Evolutionary conservation across 352 stramenopile species (phyloP).

Genomic region (Albugo laibachii): DNA sequence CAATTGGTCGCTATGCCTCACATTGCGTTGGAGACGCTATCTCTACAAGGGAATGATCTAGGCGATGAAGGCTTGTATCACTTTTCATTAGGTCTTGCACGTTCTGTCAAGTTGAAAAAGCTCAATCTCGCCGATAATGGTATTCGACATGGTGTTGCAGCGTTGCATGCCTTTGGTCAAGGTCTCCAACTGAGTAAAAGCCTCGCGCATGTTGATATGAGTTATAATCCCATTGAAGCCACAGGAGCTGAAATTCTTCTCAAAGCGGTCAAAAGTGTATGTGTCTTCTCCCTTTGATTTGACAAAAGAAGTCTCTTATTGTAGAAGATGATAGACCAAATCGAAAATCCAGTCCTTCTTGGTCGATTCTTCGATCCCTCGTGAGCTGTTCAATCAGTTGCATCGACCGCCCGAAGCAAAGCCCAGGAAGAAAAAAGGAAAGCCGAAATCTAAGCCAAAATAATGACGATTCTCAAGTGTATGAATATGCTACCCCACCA

Average conservation of each 20-base stretch:
- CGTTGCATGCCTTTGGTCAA: conserved; percentile 31
- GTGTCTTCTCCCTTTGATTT: background rate
- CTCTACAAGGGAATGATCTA: conserved; percentile 36
- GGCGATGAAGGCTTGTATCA: conserved; percentile 37
- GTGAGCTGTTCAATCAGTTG: conserved; percentile 45
- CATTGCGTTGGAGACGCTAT: conserved; percentile 32
- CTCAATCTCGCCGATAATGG: conserved; percentile 65
- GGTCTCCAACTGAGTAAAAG: conserved; percentile 40
- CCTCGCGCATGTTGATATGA: conserved; percentile 52
- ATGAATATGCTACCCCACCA: too few relatives aligned
- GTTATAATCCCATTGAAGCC: conserved; percentile 52
- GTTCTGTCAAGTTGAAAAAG: conserved; percentile 25
- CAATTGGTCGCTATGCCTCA: conserved; percentile 40
- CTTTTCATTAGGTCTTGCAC: conserved; percentile 46
- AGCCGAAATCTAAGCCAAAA: conserved; percentile 41
- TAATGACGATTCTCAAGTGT: conserved; percentile 1
- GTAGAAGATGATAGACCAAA: conserved; percentile 17
- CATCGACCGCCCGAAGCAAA: conserved; percentile 59
- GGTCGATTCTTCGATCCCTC: conserved; percentile 49
- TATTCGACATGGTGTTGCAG: conserved; percentile 44
- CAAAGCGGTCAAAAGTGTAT: conserved; percentile 24
- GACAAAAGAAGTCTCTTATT: background rate
- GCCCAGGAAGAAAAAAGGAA: conserved; percentile 56
- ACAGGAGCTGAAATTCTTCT: conserved; percentile 39
- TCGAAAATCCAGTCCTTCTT: conserved; percentile 46